Percentiles rank a stretch among this genome's conserved stretches.
phyloP scores from a whole-genome alignment of 208 protist genomes.

The Trypanosoma platydactyli region DNA sequence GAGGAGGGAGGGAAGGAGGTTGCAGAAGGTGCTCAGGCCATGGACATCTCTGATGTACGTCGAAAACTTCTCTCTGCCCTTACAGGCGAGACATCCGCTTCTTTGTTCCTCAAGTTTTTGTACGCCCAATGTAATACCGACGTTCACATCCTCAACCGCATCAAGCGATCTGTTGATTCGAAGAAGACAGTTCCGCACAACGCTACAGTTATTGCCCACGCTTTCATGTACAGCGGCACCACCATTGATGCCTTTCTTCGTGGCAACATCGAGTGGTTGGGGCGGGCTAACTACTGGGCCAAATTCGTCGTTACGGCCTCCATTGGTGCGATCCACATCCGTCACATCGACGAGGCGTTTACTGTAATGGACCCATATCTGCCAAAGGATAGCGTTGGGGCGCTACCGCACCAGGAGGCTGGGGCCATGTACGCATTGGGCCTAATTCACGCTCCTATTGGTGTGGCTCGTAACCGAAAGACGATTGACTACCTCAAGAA shows the following conservation, averaged over 20 bases:
- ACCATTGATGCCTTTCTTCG: conserved; percentile 97
- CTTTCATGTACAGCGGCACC: conserved; percentile 98
- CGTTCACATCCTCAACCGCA: conserved; percentile 94
- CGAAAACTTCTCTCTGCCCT: conserved; percentile 80
- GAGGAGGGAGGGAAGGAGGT: conserved; percentile 7
- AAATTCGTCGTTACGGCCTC: conserved; percentile 97
- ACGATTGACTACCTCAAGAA: conserved; percentile 82
- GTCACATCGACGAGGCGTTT: conserved; percentile 89
- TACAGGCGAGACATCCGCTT: conserved; percentile 87
- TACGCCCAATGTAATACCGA: conserved; percentile 94
- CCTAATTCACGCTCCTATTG: conserved; percentile 96
- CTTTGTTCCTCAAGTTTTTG: conserved; percentile 96
- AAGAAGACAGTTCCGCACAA: conserved; percentile 88
- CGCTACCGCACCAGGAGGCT: conserved; percentile 94
- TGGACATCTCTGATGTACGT: conserved; percentile 28
- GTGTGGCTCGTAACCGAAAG: conserved; percentile 81
- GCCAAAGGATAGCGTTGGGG: conserved; percentile 57
- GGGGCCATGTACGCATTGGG: conserved; percentile 98
- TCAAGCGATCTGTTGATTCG: conserved; percentile 89
- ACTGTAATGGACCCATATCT: conserved; percentile 94
- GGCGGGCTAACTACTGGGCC: conserved; percentile 95
- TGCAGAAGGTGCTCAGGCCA: conserved; percentile 11
- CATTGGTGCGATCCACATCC: conserved; percentile 97
- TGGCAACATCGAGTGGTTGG: conserved; percentile 97
- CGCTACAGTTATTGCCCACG: conserved; percentile 95